Base-by-base conservation (phyloP, 2,329 filamentous ascomycete genomes). In the Venturia aucupariae region DNA sequence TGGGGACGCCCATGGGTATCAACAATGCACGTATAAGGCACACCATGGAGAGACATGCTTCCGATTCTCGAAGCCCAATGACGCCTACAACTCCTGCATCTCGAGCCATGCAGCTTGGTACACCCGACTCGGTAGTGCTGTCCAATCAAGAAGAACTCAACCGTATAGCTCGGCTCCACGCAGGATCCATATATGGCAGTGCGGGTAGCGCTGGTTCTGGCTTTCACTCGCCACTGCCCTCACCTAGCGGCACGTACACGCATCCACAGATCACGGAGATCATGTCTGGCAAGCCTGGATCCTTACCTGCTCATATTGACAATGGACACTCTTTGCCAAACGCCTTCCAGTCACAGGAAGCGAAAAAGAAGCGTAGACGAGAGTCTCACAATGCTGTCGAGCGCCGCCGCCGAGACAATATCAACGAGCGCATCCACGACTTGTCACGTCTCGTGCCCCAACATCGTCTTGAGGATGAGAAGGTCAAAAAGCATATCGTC, bases 311-410 rank as follows among this genome's bases (percentile, higher is more conserved):
- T 41, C 97, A 97, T 78, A 86, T 97, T 62, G 82, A 85, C 68
- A 84, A 83, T 63, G 80, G 76, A 55, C 69, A 79, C 39, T 78
- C 80, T 65, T 70, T 65, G 19, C 65, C 73, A 17, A 76, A 77
- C 63, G 79, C 81, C 19, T 81, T 89, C 62, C 90, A 94, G 64
- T 88, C 91, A 0, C 92, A 96, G 72, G 94, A 97, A 74, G 92
- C 92, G 71, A 97, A 97, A 84, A 86, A 92, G 70, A 90, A 93
- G 75, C 85, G 92, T 66, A 86, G 94, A 66, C 85, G 94, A 46
- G 94, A 97, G 72, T 97, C 93, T 0, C 94, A 99, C 79, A 97
- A 99, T 73, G 82, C 96, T 46, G 94, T 99, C 13, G 94, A 99
- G 79, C 90, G 94, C 65, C 88, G 94, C 62, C 88, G 94, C 67